Percentiles rank a stretch among this genome's conserved stretches.
Evolutionary conservation across 2,329 filamentous ascomycete genomes (phyloP).

Genomic region (Pyrenophora teres): DNA sequence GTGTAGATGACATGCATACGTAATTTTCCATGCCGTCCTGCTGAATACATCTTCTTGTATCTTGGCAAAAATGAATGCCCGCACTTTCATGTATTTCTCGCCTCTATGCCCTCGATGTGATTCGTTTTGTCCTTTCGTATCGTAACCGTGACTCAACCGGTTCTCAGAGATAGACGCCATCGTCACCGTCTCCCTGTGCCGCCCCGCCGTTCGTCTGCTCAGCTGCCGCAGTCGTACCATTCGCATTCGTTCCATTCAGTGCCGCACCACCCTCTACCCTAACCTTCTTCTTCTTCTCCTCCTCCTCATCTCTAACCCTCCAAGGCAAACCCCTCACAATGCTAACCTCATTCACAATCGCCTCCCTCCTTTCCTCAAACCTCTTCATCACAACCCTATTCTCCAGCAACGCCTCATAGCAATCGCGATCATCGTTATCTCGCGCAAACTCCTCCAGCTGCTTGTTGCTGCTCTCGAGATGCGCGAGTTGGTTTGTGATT

Average conservation of each 20-base stretch:
- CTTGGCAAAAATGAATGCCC: no score
- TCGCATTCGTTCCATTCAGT: not conserved
- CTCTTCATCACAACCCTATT: conserved; percentile 71
- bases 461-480: conserved; percentile 74
- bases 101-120: not conserved
- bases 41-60: no score
- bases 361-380: conserved; percentile 67
- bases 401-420: conserved; percentile 73
- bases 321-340: conserved; percentile 61
- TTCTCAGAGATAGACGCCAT: conserved; percentile 9
- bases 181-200: not conserved
- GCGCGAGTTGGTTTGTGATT: conserved; percentile 73
- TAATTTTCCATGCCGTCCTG: no score
- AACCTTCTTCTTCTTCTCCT: not conserved
- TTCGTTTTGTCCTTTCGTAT: not conserved
- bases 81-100: no score
- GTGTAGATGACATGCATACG: no score
- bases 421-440: conserved; percentile 66
- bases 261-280: not conserved
- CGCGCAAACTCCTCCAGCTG: conserved; percentile 67
- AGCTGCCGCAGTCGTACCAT: not conserved
- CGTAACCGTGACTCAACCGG: not conserved
- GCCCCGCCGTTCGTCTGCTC: not conserved
- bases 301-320: conserved; percentile 44
- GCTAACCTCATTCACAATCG: conserved; percentile 69